phyloP scores from a whole-genome alignment of 495 filamentous ascomycete genomes.

The Bathelium albidoporum region DNA sequence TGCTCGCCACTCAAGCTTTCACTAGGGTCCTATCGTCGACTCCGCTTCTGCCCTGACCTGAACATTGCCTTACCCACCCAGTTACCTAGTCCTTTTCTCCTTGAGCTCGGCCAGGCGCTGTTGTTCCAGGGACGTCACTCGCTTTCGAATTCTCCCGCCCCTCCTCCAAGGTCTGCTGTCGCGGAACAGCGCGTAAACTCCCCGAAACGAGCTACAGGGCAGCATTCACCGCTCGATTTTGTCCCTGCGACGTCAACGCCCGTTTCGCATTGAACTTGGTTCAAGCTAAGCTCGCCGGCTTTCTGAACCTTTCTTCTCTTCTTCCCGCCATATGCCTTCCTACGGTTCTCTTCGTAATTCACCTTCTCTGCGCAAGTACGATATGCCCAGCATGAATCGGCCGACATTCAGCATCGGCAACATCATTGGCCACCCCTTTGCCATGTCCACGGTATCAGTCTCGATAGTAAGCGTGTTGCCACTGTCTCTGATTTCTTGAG shows the following conservation, averaged over 20 bases:
- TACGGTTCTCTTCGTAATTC: slow-evolving; percentile 5
- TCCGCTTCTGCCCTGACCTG: neutral
- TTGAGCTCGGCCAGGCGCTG: neutral
- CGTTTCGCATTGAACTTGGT: neutral
- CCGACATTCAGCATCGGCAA: slow-evolving; percentile 64
- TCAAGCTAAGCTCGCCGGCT: no score
- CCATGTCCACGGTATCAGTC: slow-evolving; percentile 87
- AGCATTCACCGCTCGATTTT: neutral
- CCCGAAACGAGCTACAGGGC: neutral
- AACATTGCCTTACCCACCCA: neutral
- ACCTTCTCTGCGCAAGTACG: slow-evolving; percentile 3
- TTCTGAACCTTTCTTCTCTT: neutral
- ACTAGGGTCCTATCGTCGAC: neutral
- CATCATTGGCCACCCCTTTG: slow-evolving; percentile 92
- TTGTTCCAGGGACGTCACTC: neutral
- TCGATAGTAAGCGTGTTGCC: slow-evolving; percentile 54
- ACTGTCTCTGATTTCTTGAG: neutral
- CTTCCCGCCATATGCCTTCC: neutral
- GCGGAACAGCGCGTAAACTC: neutral
- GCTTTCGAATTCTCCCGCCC: neutral
- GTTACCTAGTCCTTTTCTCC: no score
- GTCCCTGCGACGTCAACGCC: neutral
- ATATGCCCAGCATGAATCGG: slow-evolving; percentile 3
- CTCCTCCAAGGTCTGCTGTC: no score
- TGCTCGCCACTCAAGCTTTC: no score